Conservation (phyloP, 2,329 filamentous ascomycete species). For the Claviceps sp. region DNA sequence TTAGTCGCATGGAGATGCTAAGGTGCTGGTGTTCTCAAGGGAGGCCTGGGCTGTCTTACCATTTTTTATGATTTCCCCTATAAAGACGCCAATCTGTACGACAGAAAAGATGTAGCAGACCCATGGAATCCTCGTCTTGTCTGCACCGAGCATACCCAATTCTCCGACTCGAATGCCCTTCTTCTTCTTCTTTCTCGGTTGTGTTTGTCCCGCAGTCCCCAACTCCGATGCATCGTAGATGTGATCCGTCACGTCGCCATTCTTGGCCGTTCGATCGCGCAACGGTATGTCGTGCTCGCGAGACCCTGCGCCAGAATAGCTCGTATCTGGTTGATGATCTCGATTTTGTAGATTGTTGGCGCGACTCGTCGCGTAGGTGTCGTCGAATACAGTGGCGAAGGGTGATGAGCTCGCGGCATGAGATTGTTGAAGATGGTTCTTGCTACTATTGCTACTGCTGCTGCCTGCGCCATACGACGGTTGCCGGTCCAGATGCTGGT, state of each 20-base stretch:
- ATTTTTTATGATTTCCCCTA: slow-evolving; percentile 76
- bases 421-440: slow-evolving; percentile 10
- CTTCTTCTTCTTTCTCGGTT: slow-evolving; percentile 19
- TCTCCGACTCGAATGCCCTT: slow-evolving; percentile 42
- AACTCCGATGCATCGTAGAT: slow-evolving; percentile 43
- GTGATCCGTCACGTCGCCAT: slow-evolving; percentile 38
- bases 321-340: slow-evolving; percentile 36
- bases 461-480: slow-evolving; percentile 15
- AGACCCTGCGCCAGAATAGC: slow-evolving; percentile 30
- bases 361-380: slow-evolving; percentile 46
- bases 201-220: slow-evolving; percentile 10
- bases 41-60: slow-evolving; percentile 32
- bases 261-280: slow-evolving; percentile 33
- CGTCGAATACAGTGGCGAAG: slow-evolving; percentile 55
- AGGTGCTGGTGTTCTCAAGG: background rate
- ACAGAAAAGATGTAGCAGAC: slow-evolving; percentile 69
- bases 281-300: slow-evolving; percentile 42
- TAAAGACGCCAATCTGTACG: slow-evolving; percentile 73
- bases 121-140: slow-evolving; percentile 53
- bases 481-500: slow-evolving; percentile 1
- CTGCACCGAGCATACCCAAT: slow-evolving; percentile 44
- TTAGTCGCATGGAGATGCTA: background rate
- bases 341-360: slow-evolving; percentile 25
- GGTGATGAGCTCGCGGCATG: slow-evolving; percentile 33
- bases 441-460: slow-evolving; percentile 11